Percentiles rank a stretch among this genome's conserved stretches.
Evolutionary conservation across 306 rosid genomes (phyloP).

Genomic region (Cotoneaster glaucophyllus): DNA sequence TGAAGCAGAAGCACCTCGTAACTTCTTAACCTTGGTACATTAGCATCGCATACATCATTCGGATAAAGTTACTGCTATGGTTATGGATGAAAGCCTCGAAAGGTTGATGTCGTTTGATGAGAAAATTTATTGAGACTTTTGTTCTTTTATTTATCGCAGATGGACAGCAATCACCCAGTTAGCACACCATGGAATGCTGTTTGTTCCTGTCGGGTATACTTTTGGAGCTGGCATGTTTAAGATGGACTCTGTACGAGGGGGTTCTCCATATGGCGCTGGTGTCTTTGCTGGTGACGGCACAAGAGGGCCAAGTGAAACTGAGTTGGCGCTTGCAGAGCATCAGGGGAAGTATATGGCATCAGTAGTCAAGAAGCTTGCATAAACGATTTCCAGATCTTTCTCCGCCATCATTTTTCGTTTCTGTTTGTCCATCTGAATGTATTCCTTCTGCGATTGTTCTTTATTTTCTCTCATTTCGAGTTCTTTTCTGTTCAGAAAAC

Average conservation of each 20-base stretch:
- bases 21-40: too few relatives aligned
- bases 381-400: conserved; percentile 9
- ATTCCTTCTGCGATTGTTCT: conserved; percentile 30
- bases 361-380: conserved; percentile 63
- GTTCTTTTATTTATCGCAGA: conserved; percentile 41
- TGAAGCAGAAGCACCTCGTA: not conserved
- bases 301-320: conserved; percentile 74
- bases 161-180: conserved; percentile 97
- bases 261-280: conserved; percentile 94
- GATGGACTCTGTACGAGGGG: conserved; percentile 83
- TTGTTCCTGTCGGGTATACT: conserved; percentile 90
- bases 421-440: conserved; percentile 5
- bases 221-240: conserved; percentile 92
- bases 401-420: conserved; percentile 19
- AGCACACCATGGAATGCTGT: conserved; percentile 94
- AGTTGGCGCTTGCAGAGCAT: conserved; percentile 84
- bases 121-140: not conserved
- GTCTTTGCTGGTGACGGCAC: conserved; percentile 89
- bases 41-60: not conserved
- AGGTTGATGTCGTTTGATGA: not conserved
- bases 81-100: not conserved
- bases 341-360: conserved; percentile 95
- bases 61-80: not conserved
- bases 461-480: conserved; percentile 13
- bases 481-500: not conserved